Percentiles rank a stretch among this genome's conserved stretches.
Conservation (phyloP, 441 rosid genomes). For the Raphanus hybrid region DNA sequence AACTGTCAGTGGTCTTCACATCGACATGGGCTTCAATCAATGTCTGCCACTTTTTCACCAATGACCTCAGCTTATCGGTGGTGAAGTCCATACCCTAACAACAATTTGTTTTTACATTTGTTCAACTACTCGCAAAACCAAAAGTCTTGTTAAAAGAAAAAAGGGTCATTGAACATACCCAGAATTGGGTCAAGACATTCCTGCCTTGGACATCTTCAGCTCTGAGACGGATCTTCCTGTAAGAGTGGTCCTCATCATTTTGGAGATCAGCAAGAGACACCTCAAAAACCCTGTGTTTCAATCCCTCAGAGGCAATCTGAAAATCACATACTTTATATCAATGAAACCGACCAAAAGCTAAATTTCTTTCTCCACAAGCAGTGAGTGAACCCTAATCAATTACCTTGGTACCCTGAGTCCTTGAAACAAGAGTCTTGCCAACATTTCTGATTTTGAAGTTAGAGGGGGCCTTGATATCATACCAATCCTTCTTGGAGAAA, state of each 20-base stretch:
- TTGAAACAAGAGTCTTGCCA: conserved; percentile 85
- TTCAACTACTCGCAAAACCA: background rate
- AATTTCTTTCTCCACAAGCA: background rate
- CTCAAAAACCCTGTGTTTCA: conserved; percentile 90
- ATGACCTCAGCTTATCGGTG: conserved; percentile 84
- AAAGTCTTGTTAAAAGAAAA: background rate
- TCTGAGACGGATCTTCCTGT: conserved; percentile 87
- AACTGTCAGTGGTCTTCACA: conserved; percentile 85
- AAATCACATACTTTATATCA: background rate
- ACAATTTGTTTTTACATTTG: background rate
- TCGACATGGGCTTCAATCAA: conserved; percentile 91
- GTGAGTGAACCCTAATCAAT: background rate
- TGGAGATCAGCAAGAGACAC: conserved; percentile 86
- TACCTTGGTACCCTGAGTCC: conserved; percentile 98
- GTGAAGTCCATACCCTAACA: conserved; percentile 55
- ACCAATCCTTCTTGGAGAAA: conserved; percentile 94
- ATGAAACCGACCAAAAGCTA: background rate
- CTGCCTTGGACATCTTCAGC: conserved; percentile 93
- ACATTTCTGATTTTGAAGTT: conserved; percentile 62
- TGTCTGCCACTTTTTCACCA: conserved; percentile 92
- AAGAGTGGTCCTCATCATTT: conserved; percentile 78
- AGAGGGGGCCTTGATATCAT: conserved; percentile 86
- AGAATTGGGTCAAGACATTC: conserved; percentile 89
- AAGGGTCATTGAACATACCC: conserved; percentile 70
- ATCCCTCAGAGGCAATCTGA: conserved; percentile 97